Conservation (phyloP, 2,329 filamentous ascomycete species). For the Exophiala sp. region DNA sequence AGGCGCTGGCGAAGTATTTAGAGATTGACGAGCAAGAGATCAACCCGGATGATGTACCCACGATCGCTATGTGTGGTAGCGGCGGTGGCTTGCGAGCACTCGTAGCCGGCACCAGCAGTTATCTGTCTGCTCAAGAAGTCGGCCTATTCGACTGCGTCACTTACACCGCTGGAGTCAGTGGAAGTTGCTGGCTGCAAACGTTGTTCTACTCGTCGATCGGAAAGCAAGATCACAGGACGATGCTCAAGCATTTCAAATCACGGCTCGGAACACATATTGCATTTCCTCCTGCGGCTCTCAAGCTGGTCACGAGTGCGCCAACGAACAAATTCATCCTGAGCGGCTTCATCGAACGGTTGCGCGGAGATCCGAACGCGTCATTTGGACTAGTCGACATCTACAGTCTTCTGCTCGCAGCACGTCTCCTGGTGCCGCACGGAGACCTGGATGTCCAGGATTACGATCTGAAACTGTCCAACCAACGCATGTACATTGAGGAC, state of each 20-base stretch:
- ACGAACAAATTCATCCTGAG: conserved; percentile 89
- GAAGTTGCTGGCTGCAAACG: conserved; percentile 91
- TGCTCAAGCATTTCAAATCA: conserved; percentile 82
- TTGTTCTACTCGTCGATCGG: conserved; percentile 81
- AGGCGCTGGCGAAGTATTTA: conserved; percentile 78
- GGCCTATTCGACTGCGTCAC: conserved; percentile 92
- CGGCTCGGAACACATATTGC: conserved; percentile 86
- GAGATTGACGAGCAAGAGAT: conserved; percentile 73
- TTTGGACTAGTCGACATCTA: conserved; percentile 94
- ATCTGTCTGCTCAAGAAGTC: conserved; percentile 76
- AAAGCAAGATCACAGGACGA: conserved; percentile 60
- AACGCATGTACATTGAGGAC: conserved; percentile 69
- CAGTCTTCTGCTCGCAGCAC: conserved; percentile 76
- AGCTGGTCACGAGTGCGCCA: conserved; percentile 77
- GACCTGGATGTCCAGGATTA: conserved; percentile 71
- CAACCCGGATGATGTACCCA: conserved; percentile 88
- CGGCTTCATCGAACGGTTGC: conserved; percentile 86
- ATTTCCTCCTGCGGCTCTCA: conserved; percentile 79
- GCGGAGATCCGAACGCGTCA: conserved; percentile 72
- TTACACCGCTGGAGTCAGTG: conserved; percentile 92
- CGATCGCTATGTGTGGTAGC: conserved; percentile 90
- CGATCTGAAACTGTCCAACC: conserved; percentile 89
- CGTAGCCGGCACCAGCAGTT: conserved; percentile 84
- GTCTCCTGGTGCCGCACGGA: conserved; percentile 80
- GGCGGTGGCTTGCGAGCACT: conserved; percentile 87